These are phyloP conservation scores for Coelastrella sp. DNA, from an alignment of 139 green algal species.

Conservation along the genomic window DNA sequence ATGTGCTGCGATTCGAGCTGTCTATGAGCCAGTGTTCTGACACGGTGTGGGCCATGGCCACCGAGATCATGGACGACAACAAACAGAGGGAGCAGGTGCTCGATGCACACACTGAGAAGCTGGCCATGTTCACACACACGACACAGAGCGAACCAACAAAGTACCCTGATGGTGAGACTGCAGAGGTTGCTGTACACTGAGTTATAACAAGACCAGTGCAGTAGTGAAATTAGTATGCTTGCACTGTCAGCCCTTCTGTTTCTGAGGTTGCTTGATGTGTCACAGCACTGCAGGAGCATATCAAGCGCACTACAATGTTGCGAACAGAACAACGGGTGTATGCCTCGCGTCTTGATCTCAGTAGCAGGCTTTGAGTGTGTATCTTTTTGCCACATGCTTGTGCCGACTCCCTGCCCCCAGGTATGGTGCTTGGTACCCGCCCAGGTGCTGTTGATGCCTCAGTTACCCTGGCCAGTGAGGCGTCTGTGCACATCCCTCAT, in stretches of 20 bases:
- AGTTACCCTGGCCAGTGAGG: conserved; percentile 5
- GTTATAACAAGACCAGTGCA: too few species aligned
- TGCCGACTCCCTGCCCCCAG: too few species aligned
- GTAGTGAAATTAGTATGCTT: too few species aligned
- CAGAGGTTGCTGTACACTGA: too few species aligned
- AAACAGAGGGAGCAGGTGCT: not conserved
- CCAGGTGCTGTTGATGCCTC: conserved; percentile 22
- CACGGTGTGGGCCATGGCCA: conserved; percentile 70
- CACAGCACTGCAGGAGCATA: too few species aligned
- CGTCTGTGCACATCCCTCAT: conserved; percentile 26
- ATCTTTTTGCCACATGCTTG: not conserved
- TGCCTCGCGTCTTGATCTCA: too few species aligned
- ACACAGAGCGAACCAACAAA: not conserved
- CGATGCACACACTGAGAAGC: conserved; percentile 36
- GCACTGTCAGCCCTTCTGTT: too few species aligned
- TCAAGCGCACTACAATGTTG: too few species aligned
- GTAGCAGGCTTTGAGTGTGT: too few species aligned
- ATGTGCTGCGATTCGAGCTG: conserved; percentile 91
- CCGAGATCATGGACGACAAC: conserved; percentile 60
- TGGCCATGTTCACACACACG: conserved; percentile 40
- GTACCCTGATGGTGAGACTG: conserved; percentile 2
- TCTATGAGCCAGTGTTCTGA: conserved; percentile 90
- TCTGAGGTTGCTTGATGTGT: too few species aligned
- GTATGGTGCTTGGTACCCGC: conserved; percentile 43
- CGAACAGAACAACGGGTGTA: too few species aligned